Evolutionary conservation across 768 basidiomycete species (phyloP), one percentile per base, ranked within the genome.

Genomic region (Tricholoma matsutake): DNA sequence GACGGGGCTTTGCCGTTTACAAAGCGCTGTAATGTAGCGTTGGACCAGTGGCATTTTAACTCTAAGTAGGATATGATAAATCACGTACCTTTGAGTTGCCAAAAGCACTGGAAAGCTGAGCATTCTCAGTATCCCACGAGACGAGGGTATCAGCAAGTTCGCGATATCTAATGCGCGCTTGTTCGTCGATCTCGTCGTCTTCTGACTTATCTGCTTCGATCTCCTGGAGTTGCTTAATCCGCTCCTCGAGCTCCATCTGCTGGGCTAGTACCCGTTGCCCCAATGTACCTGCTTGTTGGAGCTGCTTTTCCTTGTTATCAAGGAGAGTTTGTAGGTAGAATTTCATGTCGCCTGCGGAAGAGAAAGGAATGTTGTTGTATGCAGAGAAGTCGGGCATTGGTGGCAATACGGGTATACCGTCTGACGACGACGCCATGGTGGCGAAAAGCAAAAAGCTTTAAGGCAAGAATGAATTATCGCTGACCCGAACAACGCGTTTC

Each of bases 191-290:
- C 61, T 83, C 84, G 39, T 85, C 83, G 61, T 86, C 85, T 62
- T 85, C 87, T 3, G 76, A 78, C 64, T 83, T 86, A 61, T 87
- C 88, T 18, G 76, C 81, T 57, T 87, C 88, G 14, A 84, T 71
- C 35, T 89, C 89, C 67, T 93, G 89, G 56, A 96, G 80, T 69
- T 90, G 89, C 47, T 85, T 81, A 61, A 98, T 92, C 56, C 92
- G 85, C 70, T 89, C 88, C 74, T 97, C 93, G 63, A 98, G 85
- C 71, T 96, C 92, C 77, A 92, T 88, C 75, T 94, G 94, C 79
- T 98, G 96, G 18, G 86, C 84, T 63, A 98, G 87, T 68, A 98
- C 86, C 73, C 92, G 90, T 76, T 97, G 94, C 56, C 96, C 96
- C 71, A 98, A 86, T 58, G 88, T 89, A 37, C 92, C 95, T 4